Evolutionary conservation across 2,329 filamentous ascomycete genomes (phyloP).

Genomic region (Metarhizium sp.): DNA sequence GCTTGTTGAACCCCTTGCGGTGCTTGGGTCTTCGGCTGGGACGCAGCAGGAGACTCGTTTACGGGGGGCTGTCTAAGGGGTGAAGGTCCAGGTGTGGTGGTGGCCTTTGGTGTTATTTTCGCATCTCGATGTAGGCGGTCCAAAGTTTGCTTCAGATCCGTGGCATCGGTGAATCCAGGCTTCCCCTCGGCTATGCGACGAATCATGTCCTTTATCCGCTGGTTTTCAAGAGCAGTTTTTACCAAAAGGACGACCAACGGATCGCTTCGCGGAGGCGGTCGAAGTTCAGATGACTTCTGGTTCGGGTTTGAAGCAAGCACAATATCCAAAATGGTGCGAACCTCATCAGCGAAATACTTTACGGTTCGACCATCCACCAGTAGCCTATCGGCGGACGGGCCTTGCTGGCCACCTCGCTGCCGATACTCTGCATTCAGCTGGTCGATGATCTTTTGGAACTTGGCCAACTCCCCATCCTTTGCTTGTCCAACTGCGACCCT

Average conservation of each 20-base stretch:
- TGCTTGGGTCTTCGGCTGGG: constrained; percentile 25
- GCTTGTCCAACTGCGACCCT: constrained; percentile 70
- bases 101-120: constrained; percentile 23
- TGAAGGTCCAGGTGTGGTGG: constrained; percentile 17
- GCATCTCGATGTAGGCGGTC: constrained; percentile 37
- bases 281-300: constrained; percentile 43
- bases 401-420: constrained; percentile 38
- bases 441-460: constrained; percentile 75
- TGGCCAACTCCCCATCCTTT: constrained; percentile 58
- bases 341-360: constrained; percentile 51
- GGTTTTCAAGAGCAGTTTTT: constrained; percentile 46
- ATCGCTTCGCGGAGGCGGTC: constrained; percentile 44
- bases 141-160: constrained; percentile 42
- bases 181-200: constrained; percentile 42
- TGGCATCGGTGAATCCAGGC: constrained; percentile 41
- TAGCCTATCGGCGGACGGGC: constrained; percentile 44
- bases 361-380: constrained; percentile 47
- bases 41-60: constrained; percentile 18
- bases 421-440: constrained; percentile 58
- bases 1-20: constrained; percentile 12
- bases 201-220: constrained; percentile 39
- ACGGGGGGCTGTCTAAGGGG: constrained; percentile 16
- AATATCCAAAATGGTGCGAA: constrained; percentile 47
- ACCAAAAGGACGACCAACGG: constrained; percentile 47
- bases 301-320: constrained; percentile 49